Conservation (phyloP, 2,329 filamentous ascomycete species). For the Cytospora chrysosperma region DNA sequence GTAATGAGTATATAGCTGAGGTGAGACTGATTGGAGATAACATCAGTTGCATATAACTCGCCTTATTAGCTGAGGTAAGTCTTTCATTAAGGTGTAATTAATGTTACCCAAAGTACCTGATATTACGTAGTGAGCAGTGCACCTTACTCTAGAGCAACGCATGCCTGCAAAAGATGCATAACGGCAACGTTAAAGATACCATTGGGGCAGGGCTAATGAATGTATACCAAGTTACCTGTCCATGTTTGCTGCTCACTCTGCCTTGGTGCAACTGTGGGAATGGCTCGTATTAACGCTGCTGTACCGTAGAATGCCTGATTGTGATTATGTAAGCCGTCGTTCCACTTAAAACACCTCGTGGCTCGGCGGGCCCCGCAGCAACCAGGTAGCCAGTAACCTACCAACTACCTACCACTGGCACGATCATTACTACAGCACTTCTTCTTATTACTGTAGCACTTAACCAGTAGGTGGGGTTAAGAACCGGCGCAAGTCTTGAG, state of each 20-base stretch:
- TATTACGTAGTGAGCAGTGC: neutral
- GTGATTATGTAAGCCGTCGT: neutral
- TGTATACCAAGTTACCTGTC: slow-evolving; percentile 1
- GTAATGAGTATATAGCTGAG: neutral
- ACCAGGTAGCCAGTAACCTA: slow-evolving; percentile 1
- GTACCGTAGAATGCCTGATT: neutral
- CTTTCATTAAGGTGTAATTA: too few species aligned
- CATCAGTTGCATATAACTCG: neutral
- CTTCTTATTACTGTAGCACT: neutral
- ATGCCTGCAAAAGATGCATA: neutral
- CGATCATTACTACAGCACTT: neutral
- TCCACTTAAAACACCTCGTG: neutral
- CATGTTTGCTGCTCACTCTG: too few species aligned
- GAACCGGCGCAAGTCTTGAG: neutral
- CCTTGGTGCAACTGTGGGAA: too few species aligned
- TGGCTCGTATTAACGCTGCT: neutral
- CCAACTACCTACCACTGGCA: neutral
- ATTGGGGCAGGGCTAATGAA: slow-evolving; percentile 1
- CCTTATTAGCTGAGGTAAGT: too few species aligned
- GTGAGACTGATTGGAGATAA: neutral
- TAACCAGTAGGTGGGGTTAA: too few species aligned
- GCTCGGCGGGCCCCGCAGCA: neutral
- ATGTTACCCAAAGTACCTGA: too few species aligned
- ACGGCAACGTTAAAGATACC: neutral
- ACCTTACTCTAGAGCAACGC: neutral